A percentile compares a stretch with the other conserved stretches of the same genome.
Conservation (phyloP, 805 yeast species). For the Metschnikowia kunwiensis region DNA sequence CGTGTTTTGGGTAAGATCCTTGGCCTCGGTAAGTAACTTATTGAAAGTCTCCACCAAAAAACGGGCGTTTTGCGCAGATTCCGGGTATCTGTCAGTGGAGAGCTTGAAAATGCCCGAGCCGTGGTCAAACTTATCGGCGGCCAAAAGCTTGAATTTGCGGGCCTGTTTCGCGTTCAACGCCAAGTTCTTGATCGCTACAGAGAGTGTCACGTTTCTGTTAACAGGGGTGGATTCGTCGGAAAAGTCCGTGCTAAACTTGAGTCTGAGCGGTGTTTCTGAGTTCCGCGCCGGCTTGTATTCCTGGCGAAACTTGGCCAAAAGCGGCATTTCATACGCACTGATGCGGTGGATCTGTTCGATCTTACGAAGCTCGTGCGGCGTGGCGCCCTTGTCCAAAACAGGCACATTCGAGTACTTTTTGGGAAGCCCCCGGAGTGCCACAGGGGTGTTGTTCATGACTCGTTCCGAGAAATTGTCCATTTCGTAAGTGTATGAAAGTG, state of each 20-base stretch:
- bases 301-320: conserved; percentile 70
- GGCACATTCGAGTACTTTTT: conserved; percentile 35
- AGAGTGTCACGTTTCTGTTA: conserved; percentile 64
- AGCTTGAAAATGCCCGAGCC: conserved; percentile 58
- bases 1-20: conserved; percentile 53
- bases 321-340: conserved; percentile 91
- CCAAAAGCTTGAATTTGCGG: conserved; percentile 75
- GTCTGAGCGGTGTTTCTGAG: conserved; percentile 52
- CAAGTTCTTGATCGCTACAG: conserved; percentile 52
- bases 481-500: conserved; percentile 39
- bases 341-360: conserved; percentile 74
- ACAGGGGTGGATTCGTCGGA: conserved; percentile 69
- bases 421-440: conserved; percentile 34
- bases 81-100: conserved; percentile 61
- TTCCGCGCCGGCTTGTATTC: conserved; percentile 51
- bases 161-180: conserved; percentile 48
- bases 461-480: conserved; percentile 43
- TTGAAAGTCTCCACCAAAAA: conserved; percentile 63
- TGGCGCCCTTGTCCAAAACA: conserved; percentile 35
- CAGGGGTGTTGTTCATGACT: conserved; percentile 41
- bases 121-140: conserved; percentile 74
- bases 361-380: conserved; percentile 55
- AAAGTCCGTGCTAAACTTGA: conserved; percentile 65
- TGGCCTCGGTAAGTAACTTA: conserved; percentile 61
- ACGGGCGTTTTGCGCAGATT: conserved; percentile 84